These are phyloP conservation scores for Coccomyxa subellipsoidea DNA, from an alignment of 163 green algal genomes.

Conservation along the genomic window DNA sequence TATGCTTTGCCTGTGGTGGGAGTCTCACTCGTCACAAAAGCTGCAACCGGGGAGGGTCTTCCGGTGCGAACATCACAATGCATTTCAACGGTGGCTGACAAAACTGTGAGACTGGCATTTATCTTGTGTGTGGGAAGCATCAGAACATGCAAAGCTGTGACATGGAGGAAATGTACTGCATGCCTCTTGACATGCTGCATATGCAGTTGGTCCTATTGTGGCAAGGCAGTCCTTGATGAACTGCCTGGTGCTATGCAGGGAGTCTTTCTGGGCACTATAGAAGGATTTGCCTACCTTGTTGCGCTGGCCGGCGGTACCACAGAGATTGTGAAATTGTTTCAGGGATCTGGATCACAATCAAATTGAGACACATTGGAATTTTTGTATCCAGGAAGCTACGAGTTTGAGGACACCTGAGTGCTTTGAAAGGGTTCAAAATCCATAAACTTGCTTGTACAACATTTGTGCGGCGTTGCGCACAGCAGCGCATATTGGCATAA, in stretches of 20 bases:
- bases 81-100: neutral
- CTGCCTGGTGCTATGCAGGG: conserved; percentile 15
- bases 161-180: too few relatives aligned
- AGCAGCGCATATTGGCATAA: too few relatives aligned
- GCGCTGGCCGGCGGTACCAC: conserved; percentile 21
- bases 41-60: conserved; percentile 24
- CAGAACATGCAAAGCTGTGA: too few relatives aligned
- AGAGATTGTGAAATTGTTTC: conserved; percentile 2
- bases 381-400: neutral
- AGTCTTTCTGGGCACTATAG: conserved; percentile 20
- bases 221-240: neutral
- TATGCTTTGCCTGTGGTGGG: conserved; percentile 25
- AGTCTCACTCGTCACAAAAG: conserved; percentile 21
- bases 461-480: too few relatives aligned
- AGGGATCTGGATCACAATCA: neutral
- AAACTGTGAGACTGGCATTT: neutral
- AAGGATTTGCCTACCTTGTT: conserved; percentile 28
- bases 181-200: too few relatives aligned
- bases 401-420: neutral
- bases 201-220: too few relatives aligned
- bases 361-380: neutral
- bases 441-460: neutral
- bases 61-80: conserved; percentile 5
- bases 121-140: neutral
- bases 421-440: neutral